Conservation (phyloP, 441 rosid species). For the Populus hybrid region DNA sequence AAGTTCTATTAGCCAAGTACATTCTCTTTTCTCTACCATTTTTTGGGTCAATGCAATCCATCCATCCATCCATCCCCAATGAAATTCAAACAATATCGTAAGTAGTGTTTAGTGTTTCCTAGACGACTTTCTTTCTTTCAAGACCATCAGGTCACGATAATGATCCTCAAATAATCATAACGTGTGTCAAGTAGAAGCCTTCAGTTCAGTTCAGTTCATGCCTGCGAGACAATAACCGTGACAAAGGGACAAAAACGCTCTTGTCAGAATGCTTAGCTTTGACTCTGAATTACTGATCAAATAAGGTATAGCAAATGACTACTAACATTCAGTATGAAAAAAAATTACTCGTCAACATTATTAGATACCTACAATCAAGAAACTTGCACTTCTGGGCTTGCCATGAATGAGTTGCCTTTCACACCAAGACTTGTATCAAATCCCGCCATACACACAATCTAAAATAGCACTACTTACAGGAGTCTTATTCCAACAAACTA, state of each 20-base stretch:
- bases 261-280: not conserved
- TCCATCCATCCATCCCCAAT: no score
- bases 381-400: not conserved
- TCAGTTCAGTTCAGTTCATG: not conserved
- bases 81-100: no score
- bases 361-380: not conserved
- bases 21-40: not conserved
- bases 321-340: not conserved
- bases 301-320: constrained; percentile 4
- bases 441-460: not conserved
- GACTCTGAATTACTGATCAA: not conserved
- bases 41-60: no score
- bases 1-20: not conserved
- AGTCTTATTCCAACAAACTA: not conserved
- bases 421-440: not conserved
- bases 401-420: not conserved
- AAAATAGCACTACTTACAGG: not conserved
- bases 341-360: not conserved
- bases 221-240: not conserved
- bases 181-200: not conserved
- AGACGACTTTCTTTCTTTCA: not conserved
- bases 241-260: not conserved
- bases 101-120: no score
- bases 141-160: not conserved
- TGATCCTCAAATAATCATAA: not conserved